Base-by-base conservation (phyloP, 1,284 basidiomycete genomes). In the Irpex lacteus region DNA sequence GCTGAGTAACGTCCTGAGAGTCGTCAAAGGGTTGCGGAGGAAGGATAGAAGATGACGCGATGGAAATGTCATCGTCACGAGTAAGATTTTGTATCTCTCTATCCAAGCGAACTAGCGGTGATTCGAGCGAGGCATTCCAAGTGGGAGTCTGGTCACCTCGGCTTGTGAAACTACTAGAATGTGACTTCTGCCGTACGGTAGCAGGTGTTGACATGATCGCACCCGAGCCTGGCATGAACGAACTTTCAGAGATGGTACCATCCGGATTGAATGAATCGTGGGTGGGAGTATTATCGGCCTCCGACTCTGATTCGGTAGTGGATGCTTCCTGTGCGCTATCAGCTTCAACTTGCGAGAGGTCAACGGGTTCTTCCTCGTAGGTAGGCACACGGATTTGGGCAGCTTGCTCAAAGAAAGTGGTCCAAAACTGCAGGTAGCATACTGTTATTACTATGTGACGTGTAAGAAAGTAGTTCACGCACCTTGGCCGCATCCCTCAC, bases 331-430 rank as follows among this genome's bases (percentile, higher is more conserved):
- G 67, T 37, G 59, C 57, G 1, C 67, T 13, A 13, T 73, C 74
- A 5, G 70, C 61, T 36, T 79, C 75, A 21, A 76, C 50, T 75
- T 78, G 65, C 18, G 64, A 34, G 59, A 50, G 75, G 15, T 81
- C 77, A 38, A 86, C 85, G 21, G 81, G 84, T 69, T 87, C 81
- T 62, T 93, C 88, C 38, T 89, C 88, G 62, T 84, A 83, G 7
- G 87, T 85, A 19, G 90, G 88, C 60, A 95, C 90, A 52, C 88
- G 87, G 50, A 96, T 90, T 70, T 95, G 89, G 1, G 95, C 95
- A 4, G 95, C 94, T 68, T 91, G 86, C 72, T 96, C 94, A 74
- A 94, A 98, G 81, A 98, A 98, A 1, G 91, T 90, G n/a, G 90
- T 89, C 96, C 96, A 98, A 75, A 98, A 98, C 91, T 95, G 68